Percentiles rank a stretch among this genome's conserved stretches.
Evolutionary conservation across 129 eudicot genomes (phyloP).

Genomic region (Pulicaria dysenterica): DNA sequence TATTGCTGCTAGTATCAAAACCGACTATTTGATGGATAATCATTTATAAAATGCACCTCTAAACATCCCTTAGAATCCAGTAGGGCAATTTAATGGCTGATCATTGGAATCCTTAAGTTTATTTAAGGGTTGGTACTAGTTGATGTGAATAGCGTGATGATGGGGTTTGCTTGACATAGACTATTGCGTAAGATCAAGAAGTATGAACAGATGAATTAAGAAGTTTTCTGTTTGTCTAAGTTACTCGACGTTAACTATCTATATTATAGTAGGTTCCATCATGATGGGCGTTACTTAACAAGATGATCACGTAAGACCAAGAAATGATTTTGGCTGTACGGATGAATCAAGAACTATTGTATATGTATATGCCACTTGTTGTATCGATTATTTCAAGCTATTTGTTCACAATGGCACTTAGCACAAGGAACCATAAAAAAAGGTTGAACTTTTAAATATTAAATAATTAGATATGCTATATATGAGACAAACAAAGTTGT

Average conservation of each 20-base stretch:
- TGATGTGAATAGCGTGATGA: background rate
- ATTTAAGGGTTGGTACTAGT: background rate
- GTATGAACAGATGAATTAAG: background rate
- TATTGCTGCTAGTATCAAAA: background rate
- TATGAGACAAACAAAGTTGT: no score
- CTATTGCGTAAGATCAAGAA: background rate
- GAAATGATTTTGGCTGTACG: no score
- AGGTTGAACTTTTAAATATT: background rate
- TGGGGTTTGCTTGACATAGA: background rate
- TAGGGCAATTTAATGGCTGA: background rate
- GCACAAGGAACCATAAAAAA: no score
- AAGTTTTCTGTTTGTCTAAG: background rate
- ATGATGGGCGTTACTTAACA: no score
- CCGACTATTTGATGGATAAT: background rate
- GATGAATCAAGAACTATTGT: no score
- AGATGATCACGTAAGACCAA: no score
- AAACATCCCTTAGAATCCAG: background rate
- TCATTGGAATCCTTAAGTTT: background rate
- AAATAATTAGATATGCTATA: no score
- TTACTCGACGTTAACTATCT: background rate
- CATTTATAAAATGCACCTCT: background rate
- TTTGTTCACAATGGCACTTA: no score
- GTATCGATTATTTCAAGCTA: no score
- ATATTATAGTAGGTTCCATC: no score
- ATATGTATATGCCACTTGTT: no score